These are phyloP conservation scores for Arctostaphylos glauca DNA, from an alignment of 148 eudicot species.

Conservation along the genomic window DNA sequence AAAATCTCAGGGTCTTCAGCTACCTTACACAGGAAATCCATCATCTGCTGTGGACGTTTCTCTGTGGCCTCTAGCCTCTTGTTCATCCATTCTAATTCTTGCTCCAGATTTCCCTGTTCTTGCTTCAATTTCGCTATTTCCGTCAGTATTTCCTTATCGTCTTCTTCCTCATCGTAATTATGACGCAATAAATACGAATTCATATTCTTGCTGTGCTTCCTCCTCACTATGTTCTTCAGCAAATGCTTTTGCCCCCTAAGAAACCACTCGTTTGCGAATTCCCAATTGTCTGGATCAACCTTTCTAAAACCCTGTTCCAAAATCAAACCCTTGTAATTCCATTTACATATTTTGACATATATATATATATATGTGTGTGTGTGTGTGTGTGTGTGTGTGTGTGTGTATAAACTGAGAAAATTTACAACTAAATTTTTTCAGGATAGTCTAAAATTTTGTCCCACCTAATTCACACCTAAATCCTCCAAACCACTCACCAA, in stretches of 20 bases:
- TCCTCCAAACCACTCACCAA: too few relatives aligned
- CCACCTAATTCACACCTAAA: too few relatives aligned
- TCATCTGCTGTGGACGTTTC: conserved; percentile 82
- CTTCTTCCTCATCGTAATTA: conserved; percentile 26
- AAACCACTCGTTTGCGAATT: conserved; percentile 74
- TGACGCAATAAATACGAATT: conserved; percentile 1
- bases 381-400: too few relatives aligned
- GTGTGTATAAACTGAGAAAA: too few relatives aligned
- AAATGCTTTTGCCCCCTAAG: conserved; percentile 61
- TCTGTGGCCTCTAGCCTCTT: conserved; percentile 66
- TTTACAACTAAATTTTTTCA: neutral
- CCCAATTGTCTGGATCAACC: conserved; percentile 72
- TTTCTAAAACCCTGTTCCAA: conserved; percentile 53
- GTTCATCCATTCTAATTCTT: conserved; percentile 56
- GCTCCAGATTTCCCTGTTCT: conserved; percentile 60
- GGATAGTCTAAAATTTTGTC: neutral
- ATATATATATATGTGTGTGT: too few relatives aligned
- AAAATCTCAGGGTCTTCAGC: conserved; percentile 68
- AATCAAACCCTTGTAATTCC: neutral
- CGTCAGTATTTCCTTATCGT: conserved; percentile 31
- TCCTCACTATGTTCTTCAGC: conserved; percentile 51
- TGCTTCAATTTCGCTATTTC: conserved; percentile 60
- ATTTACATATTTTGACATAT: neutral
- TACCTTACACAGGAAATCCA: conserved; percentile 61
- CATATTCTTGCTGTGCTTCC: conserved; percentile 30